Evolutionary conservation across 2,329 filamentous ascomycete species (phyloP).

Genomic region (Sclerotinia trifoliorum): DNA sequence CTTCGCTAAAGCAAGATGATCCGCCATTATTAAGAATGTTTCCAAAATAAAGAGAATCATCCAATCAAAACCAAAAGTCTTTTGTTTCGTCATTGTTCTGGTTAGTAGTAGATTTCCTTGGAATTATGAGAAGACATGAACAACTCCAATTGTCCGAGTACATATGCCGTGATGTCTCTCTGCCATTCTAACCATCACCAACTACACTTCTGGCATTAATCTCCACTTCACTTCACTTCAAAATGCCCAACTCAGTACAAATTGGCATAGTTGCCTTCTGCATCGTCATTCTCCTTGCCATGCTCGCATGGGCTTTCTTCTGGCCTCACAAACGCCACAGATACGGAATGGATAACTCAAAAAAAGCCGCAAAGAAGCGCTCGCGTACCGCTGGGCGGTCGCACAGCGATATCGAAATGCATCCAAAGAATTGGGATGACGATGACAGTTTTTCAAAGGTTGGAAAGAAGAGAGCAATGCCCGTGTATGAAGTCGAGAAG

Average conservation of each 20-base stretch:
- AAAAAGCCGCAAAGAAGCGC: constrained; percentile 2
- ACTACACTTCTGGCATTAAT: neutral
- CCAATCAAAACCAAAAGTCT: neutral
- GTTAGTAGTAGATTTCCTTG: neutral
- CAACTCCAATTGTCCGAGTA: neutral
- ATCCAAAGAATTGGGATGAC: constrained; percentile 2
- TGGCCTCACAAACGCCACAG: constrained; percentile 13
- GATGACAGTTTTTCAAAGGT: neutral
- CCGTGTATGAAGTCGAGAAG: neutral
- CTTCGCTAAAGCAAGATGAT: neutral
- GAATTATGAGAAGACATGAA: neutral
- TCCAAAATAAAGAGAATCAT: neutral
- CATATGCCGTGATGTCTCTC: constrained; percentile 1
- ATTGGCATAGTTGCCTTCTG: constrained; percentile 14
- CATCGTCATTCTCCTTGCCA: neutral
- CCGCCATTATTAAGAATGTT: neutral
- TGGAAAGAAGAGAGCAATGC: neutral
- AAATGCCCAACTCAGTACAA: neutral
- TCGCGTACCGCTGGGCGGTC: constrained; percentile 14
- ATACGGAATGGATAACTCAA: neutral
- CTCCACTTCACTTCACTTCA: neutral
- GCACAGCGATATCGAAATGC: constrained; percentile 15
- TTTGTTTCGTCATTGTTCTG: neutral
- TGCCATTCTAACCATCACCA: neutral
- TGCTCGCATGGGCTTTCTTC: constrained; percentile 17